These are phyloP conservation scores for Neobulgaria alba DNA, from an alignment of 2,329 filamentous ascomycete genomes.

Conservation along the genomic window DNA sequence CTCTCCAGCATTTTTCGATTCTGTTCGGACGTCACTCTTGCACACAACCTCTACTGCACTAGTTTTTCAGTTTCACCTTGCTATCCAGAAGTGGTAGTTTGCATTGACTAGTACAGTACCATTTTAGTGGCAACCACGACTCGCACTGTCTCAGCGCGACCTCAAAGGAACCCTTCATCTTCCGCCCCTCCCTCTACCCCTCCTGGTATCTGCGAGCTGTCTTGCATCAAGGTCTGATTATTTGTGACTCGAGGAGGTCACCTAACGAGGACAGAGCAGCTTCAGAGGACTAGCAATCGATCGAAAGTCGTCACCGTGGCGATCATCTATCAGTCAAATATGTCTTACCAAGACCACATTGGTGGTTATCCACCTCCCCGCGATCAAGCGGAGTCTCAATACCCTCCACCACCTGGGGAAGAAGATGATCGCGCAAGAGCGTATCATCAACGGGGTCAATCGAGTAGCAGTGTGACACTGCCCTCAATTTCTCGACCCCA, in stretches of 20 bases:
- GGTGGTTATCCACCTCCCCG: slow-evolving; percentile 25
- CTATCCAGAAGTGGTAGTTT: not conserved
- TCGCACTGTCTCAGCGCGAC: not conserved
- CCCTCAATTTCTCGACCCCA: slow-evolving; percentile 28
- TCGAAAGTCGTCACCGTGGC: slow-evolving; percentile 20
- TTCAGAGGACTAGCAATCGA: not conserved
- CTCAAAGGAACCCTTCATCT: not conserved
- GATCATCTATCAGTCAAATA: slow-evolving; percentile 22
- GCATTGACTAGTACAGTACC: not conserved
- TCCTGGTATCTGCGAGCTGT: too few relatives aligned
- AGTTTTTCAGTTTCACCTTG: not conserved
- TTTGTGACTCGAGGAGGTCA: too few relatives aligned
- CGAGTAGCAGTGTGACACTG: slow-evolving; percentile 21
- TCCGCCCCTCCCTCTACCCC: not conserved
- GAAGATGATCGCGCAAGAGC: slow-evolving; percentile 27
- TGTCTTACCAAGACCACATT: slow-evolving; percentile 27
- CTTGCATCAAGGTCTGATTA: not conserved
- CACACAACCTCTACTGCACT: too few relatives aligned
- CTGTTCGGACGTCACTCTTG: not conserved
- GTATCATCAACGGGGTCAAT: slow-evolving; percentile 24
- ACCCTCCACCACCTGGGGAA: slow-evolving; percentile 27
- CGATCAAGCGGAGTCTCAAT: slow-evolving; percentile 20
- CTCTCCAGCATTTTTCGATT: not conserved
- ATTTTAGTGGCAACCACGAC: not conserved
- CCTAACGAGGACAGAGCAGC: not conserved